A percentile compares a stretch with the other conserved stretches of the same genome.
phyloP scores from a whole-genome alignment of 2,329 filamentous ascomycete species.

The Dichotomopilus funicola region DNA sequence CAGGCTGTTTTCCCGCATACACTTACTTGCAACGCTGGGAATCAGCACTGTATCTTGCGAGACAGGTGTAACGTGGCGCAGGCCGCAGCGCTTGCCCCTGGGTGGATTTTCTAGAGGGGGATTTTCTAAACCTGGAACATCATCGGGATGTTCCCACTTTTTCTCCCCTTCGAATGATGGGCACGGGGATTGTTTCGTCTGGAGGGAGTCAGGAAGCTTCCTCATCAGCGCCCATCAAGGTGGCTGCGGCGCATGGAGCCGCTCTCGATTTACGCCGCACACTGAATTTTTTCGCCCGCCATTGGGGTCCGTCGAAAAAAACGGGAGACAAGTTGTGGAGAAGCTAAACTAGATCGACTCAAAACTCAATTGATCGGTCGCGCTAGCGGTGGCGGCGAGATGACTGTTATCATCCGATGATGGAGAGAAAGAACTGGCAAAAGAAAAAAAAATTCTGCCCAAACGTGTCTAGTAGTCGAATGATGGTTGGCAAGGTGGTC shows the following conservation, averaged over 20 bases:
- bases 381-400: background rate
- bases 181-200: too few relatives aligned
- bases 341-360: too few relatives aligned
- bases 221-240: too few relatives aligned
- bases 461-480: constrained; percentile 7
- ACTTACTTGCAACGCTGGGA: too few relatives aligned
- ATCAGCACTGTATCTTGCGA: too few relatives aligned
- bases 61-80: constrained; percentile 8
- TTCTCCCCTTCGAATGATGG: background rate
- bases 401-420: background rate
- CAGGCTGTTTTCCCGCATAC: too few relatives aligned
- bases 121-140: constrained; percentile 1
- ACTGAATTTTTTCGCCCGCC: too few relatives aligned
- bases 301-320: background rate
- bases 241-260: too few relatives aligned
- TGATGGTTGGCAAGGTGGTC: constrained; percentile 10
- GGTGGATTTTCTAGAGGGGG: constrained; percentile 1
- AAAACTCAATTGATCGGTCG: constrained; percentile 1
- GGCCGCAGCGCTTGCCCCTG: constrained; percentile 3
- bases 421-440: background rate
- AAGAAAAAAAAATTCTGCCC: background rate
- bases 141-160: background rate
- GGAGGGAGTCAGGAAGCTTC: too few relatives aligned
- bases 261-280: too few relatives aligned
- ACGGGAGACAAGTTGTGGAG: constrained; percentile 1